A percentile compares a stretch with the other conserved stretches of the same genome.
Evolutionary conservation across 371 early-diverging fungal genomes (phyloP).

Genomic region (Circinella minor): DNA sequence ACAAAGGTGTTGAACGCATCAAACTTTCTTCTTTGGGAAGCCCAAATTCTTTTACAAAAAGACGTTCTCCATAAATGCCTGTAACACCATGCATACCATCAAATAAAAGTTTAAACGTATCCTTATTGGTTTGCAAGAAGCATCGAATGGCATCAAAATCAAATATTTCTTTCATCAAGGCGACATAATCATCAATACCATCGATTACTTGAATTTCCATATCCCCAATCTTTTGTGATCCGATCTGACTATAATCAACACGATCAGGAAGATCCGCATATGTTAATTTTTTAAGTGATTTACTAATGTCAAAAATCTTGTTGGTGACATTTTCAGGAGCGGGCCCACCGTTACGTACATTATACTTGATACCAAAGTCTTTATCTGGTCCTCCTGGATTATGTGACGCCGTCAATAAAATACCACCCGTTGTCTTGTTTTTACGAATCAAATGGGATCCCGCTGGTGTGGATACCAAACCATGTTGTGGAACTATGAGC

Average conservation of each 20-base stretch:
- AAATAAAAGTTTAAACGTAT: slow-evolving; percentile 85
- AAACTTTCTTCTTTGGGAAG: slow-evolving; percentile 72
- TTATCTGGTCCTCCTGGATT: slow-evolving; percentile 98
- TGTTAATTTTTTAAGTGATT: slow-evolving; percentile 69
- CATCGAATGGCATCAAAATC: slow-evolving; percentile 82
- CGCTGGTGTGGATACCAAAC: slow-evolving; percentile 96
- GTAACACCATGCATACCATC: slow-evolving; percentile 98
- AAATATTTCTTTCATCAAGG: slow-evolving; percentile 88
- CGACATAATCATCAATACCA: slow-evolving; percentile 89
- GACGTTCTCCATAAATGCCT: slow-evolving; percentile 88
- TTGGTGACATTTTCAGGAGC: slow-evolving; percentile 97
- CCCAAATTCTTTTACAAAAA: slow-evolving; percentile 92
- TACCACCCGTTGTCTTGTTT: slow-evolving; percentile 88
- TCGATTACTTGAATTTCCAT: slow-evolving; percentile 89
- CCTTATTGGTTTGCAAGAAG: slow-evolving; percentile 72
- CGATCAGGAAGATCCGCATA: slow-evolving; percentile 68
- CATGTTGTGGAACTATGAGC: slow-evolving; percentile 90
- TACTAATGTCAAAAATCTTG: slow-evolving; percentile 82
- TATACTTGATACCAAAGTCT: slow-evolving; percentile 99
- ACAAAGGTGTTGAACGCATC: slow-evolving; percentile 82
- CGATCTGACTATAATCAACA: slow-evolving; percentile 80
- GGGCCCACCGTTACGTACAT: slow-evolving; percentile 94
- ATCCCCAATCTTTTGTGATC: slow-evolving; percentile 58
- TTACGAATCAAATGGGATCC: slow-evolving; percentile 93
- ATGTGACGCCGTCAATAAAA: slow-evolving; percentile 96